phyloP scores from a whole-genome alignment of 1,139 yeast genomes.

The Saccharomycopsis crataegensis region DNA sequence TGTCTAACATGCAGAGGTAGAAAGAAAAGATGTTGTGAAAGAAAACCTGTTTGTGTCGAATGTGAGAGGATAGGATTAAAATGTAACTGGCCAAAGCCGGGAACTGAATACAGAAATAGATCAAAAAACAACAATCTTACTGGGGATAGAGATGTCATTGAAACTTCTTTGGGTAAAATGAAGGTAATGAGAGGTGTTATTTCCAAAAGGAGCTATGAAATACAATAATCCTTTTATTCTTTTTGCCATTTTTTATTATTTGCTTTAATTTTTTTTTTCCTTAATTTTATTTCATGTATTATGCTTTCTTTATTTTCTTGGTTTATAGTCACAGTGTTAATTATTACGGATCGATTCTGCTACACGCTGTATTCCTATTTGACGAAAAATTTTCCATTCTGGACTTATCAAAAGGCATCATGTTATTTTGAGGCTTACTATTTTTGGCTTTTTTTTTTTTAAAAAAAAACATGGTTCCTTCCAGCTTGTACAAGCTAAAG shows the following conservation, averaged over 20 bases:
- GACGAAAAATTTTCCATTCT: too few relatives aligned
- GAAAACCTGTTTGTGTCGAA: constrained; percentile 51
- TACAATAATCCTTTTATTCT: background rate
- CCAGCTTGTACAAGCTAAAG: too few relatives aligned
- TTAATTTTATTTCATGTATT: too few relatives aligned
- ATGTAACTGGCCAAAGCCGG: constrained; percentile 50
- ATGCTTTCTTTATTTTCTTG: too few relatives aligned
- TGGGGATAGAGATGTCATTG: constrained; percentile 39
- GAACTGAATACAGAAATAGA: constrained; percentile 39
- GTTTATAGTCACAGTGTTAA: too few relatives aligned
- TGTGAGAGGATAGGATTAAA: constrained; percentile 46
- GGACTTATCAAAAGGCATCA: too few relatives aligned
- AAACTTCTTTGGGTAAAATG: constrained; percentile 51
- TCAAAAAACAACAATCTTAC: constrained; percentile 39
- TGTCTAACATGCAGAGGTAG: constrained; percentile 66
- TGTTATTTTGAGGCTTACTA: too few relatives aligned
- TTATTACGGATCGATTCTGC: too few relatives aligned
- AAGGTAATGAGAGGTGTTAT: constrained; percentile 58
- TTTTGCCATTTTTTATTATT: background rate
- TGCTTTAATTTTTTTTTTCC: too few relatives aligned
- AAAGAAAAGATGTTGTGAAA: constrained; percentile 68
- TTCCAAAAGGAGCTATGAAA: constrained; percentile 25
- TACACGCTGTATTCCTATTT: too few relatives aligned
- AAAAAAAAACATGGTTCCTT: too few relatives aligned
- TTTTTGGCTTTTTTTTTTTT: too few relatives aligned